These are phyloP conservation scores for Lavandula angustifolia DNA, from an alignment of 257 asterid species.

Conservation along the genomic window DNA sequence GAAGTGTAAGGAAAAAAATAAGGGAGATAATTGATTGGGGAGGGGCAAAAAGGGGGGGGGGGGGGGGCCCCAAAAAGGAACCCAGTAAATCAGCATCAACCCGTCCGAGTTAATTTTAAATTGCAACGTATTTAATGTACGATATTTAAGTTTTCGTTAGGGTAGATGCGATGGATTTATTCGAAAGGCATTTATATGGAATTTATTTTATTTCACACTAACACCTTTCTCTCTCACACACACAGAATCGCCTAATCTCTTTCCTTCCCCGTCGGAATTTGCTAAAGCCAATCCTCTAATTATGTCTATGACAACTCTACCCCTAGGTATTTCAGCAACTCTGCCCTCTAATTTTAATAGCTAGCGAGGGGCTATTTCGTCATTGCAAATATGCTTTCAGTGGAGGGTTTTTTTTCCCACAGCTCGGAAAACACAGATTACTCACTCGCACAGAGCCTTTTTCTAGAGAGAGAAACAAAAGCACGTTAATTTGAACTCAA, in stretches of 20 bases:
- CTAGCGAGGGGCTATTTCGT: constrained; percentile 29
- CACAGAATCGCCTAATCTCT: too few relatives aligned
- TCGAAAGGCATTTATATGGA: background rate
- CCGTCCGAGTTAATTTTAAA: background rate
- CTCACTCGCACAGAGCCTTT: background rate
- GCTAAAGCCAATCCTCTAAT: constrained; percentile 35
- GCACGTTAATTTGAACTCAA: constrained; percentile 44
- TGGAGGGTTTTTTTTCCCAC: background rate
- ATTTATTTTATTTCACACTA: background rate
- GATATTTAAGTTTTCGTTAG: background rate
- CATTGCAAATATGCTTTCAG: constrained; percentile 15
- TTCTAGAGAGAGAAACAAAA: constrained; percentile 38
- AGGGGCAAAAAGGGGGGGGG: background rate
- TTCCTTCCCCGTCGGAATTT: background rate
- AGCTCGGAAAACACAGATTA: constrained; percentile 27
- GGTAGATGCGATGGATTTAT: too few relatives aligned
- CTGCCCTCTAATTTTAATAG: background rate
- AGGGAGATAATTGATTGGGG: too few relatives aligned
- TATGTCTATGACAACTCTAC: constrained; percentile 18
- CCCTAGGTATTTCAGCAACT: background rate
- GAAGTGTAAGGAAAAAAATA: too few relatives aligned
- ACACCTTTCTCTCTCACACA: too few relatives aligned
- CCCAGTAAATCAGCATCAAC: background rate
- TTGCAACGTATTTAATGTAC: background rate
- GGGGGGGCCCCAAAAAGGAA: background rate